Evolutionary conservation across 1,284 basidiomycete species (phyloP), one percentile per base, ranked within the genome.

Genomic region (Cutaneotrichosporon mucoides): DNA sequence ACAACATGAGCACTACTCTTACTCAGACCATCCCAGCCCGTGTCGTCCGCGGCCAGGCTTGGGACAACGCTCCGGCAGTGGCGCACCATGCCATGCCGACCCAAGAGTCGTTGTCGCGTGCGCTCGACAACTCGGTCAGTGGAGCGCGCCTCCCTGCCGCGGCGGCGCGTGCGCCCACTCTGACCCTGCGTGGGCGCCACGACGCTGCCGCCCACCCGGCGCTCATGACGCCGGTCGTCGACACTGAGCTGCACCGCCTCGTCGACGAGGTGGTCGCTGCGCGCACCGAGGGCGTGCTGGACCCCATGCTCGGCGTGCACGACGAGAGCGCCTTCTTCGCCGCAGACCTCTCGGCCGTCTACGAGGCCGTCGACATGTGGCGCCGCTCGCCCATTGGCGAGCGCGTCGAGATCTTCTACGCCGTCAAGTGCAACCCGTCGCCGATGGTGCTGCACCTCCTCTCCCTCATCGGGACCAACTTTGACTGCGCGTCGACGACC

Each of bases 371-470:
- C 72, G 80, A 87, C 68, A 84, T 90, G 59, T 99, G 96, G 95
- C 83, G 83, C 65, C 79, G 81, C 16, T 85, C 84, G 65, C 83
- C 99, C 24, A 91, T 90, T 12, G 77, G 77, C 6, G 65, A 69
- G 16, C 85, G 89, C 57, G 86, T 99, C 48, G 86, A 92, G 69
- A 92, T 95, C 35, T 97, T 92, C 80, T 99, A 92, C 79, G 90
- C 93, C 57, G 88, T 96, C 73, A 98, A 97, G 81, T 97, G 94
- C 81, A 99, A 98, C 81, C 95, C 96, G 11, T 95, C 98, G 72
- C 92, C 92, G 3, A 90, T 92, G 71, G 87, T 99, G 51, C 82
- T 99, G 56, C 88, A 92, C 63, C 84, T 99, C 52, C 85, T 99
- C 44, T 90, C 92, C 10, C 85, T 88, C 33, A 81, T 98, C 61